Base-by-base conservation (phyloP, 345 rosid species). In the Eucalyptus erythrocorys region DNA sequence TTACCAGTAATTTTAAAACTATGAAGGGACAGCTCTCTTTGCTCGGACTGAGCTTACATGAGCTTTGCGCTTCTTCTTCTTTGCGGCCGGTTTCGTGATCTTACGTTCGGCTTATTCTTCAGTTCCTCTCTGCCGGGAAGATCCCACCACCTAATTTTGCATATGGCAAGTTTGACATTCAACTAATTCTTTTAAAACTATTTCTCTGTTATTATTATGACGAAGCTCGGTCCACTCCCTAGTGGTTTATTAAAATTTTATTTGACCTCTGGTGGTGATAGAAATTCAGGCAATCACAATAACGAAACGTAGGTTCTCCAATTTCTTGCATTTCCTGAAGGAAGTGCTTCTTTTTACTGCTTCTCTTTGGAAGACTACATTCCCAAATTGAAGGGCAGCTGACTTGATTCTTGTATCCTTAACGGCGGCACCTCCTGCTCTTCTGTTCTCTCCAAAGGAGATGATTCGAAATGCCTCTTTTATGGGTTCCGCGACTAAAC, bases 401-500 rank as follows among this genome's bases (percentile, higher is more conserved):
- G 96, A 89, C 49, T 85, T 88, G 16, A 89, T 57, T 71, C 88
- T 93, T 89, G 85, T 68, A 89, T 93, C 88, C 88, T 93, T 94
- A 43, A 37, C 34, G 32, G 15, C 32, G 30, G 88, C 48, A 32
- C 66, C 64, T 34, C 37, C 68, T 22, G 89, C 88, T 89, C 79
- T 88, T 88, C 71, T 88, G 22, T 90, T 92, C 53, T 76, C 91
- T 14, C 88, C 82, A 89, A 90, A 68, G 76, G 95, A 87, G 81
- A 96, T 43, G 51, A 96, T 87, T 92, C 89, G 93, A 90, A 91
- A 98, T 89, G 98, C 99, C 92, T 96, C 95, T 89, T 92, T 94
- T 66, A 96, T 96, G 88, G 97, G 95, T 90, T 98, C 99, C 9
- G 94, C 94, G 85, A 98, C 94, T 86, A 95, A 49, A 92, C 99